These are phyloP conservation scores for Hibiscus mutabilis DNA, from an alignment of 345 rosid genomes.

Conservation along the genomic window DNA sequence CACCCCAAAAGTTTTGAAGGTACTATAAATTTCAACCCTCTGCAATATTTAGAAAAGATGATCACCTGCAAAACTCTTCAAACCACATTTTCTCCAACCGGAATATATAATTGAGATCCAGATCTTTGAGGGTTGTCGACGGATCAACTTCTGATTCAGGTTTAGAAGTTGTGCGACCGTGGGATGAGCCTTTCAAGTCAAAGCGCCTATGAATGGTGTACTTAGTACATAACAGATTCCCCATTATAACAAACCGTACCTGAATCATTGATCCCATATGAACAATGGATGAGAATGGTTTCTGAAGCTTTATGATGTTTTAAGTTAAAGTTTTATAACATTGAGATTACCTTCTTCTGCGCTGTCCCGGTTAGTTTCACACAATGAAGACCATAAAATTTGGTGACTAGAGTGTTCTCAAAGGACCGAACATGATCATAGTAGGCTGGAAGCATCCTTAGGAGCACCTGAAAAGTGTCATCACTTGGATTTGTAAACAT, in stretches of 20 bases:
- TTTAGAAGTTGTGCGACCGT: constrained; percentile 78
- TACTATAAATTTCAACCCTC: background rate
- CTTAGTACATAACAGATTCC: constrained; percentile 79
- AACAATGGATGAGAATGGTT: background rate
- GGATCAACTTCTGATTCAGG: constrained; percentile 84
- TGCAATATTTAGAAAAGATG: background rate
- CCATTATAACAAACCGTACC: constrained; percentile 95
- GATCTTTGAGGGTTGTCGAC: constrained; percentile 90
- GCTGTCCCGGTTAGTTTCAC: constrained; percentile 73
- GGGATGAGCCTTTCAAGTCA: constrained; percentile 96
- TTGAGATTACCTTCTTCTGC: constrained; percentile 71
- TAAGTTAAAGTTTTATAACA: background rate
- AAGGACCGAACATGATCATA: constrained; percentile 85
- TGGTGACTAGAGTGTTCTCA: constrained; percentile 84
- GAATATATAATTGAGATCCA: constrained; percentile 77
- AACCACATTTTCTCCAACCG: constrained; percentile 69
- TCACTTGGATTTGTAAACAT: background rate
- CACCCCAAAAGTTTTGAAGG: background rate
- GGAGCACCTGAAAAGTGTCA: constrained; percentile 51
- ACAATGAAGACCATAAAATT: constrained; percentile 89
- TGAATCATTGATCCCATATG: constrained; percentile 26
- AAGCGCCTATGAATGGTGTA: constrained; percentile 78
- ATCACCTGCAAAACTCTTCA: constrained; percentile 87
- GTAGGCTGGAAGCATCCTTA: constrained; percentile 93
- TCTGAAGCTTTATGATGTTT: background rate